These are phyloP conservation scores for Apiotrichum veenhuisii DNA, from an alignment of 1,284 basidiomycete species.

Conservation along the genomic window DNA sequence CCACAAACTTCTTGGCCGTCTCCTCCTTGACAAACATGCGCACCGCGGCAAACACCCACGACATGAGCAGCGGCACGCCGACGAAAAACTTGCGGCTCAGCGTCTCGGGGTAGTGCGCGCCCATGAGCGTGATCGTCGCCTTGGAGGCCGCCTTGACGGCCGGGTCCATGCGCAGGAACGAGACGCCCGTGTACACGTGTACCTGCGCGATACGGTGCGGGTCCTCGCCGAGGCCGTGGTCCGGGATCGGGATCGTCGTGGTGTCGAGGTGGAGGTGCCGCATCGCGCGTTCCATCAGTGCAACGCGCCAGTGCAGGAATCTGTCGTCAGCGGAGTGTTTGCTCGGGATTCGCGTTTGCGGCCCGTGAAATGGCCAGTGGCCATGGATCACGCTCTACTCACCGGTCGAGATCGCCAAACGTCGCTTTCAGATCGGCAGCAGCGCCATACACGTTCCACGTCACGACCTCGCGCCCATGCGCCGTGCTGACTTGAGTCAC, in stretches of 20 bases:
- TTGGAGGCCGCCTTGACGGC: slow-evolving; percentile 27
- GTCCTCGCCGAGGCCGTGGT: slow-evolving; percentile 16
- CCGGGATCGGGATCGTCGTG: slow-evolving; percentile 23
- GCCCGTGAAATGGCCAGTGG: no score
- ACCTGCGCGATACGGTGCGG: slow-evolving; percentile 29
- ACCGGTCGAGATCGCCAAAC: slow-evolving; percentile 29
- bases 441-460: slow-evolving; percentile 32
- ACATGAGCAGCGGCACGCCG: slow-evolving; percentile 29
- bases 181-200: slow-evolving; percentile 27
- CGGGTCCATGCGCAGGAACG: slow-evolving; percentile 28
- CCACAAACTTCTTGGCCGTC: slow-evolving; percentile 28
- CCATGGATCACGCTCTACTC: no score
- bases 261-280: slow-evolving; percentile 19
- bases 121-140: slow-evolving; percentile 26
- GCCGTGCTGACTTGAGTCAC: slow-evolving; percentile 16
- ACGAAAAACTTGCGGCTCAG: slow-evolving; percentile 30
- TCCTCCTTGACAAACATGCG: slow-evolving; percentile 24
- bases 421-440: slow-evolving; percentile 21
- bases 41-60: slow-evolving; percentile 27
- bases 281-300: slow-evolving; percentile 24
- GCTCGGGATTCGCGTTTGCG: no score
- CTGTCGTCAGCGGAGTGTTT: slow-evolving; percentile 13
- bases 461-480: slow-evolving; percentile 20
- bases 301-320: slow-evolving; percentile 31
- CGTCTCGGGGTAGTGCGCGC: slow-evolving; percentile 29